Base-by-base conservation (phyloP, 495 filamentous ascomycete genomes). In the Friedmanniomyces endolithicus region DNA sequence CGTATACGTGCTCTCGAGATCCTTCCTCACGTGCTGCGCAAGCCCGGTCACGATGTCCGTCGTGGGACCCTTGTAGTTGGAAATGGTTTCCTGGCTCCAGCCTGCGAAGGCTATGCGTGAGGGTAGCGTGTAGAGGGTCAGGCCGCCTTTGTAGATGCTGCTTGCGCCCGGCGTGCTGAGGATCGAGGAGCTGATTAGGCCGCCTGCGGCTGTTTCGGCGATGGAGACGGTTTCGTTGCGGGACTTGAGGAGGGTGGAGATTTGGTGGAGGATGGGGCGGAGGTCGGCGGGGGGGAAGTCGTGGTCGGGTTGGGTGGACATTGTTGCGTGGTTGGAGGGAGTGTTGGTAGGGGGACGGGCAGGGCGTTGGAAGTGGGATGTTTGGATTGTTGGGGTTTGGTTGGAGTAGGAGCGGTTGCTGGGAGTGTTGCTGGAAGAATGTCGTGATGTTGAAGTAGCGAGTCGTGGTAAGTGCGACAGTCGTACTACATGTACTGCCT, bases 201-300 rank as follows among this genome's bases (percentile, higher is more conserved):
- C 80, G n/a, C 80, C 80, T 12, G 78, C 76, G 6, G 78, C 79
- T 7, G 80, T 83, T 63, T 83, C 80, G 29, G 77, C 78, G 9
- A 83, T 73, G 50, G 73, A 76, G 45, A 81, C 68, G 20, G 70
- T 78, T 63, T 80, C 74, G 35, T 74, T 72, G 35, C 70, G 69
- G 24, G 72, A 65, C 52, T 74, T 78, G 24, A 83, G 67, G 27
- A 81, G 69, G 11, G 64, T 58, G 12, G 71, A 69, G 40, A 83
- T 70, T 66, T 80, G 74, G 20, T 66, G 57, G 14, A 73, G 67
- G 33, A 82, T 70, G 3, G 65, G 65, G 23, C 66, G 69, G n/a
- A 83, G 63, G n/a, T 67, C 63, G 8, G 65, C 56, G 0, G 80
- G 78, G 16, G 76, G 77, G 61, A 81, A 71, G 19, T 66, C 62